A percentile compares a stretch with the other conserved stretches of the same genome.
These are phyloP conservation scores for Phytophthora brassicae DNA, from an alignment of 352 stramenopile species.

Conservation along the genomic window DNA sequence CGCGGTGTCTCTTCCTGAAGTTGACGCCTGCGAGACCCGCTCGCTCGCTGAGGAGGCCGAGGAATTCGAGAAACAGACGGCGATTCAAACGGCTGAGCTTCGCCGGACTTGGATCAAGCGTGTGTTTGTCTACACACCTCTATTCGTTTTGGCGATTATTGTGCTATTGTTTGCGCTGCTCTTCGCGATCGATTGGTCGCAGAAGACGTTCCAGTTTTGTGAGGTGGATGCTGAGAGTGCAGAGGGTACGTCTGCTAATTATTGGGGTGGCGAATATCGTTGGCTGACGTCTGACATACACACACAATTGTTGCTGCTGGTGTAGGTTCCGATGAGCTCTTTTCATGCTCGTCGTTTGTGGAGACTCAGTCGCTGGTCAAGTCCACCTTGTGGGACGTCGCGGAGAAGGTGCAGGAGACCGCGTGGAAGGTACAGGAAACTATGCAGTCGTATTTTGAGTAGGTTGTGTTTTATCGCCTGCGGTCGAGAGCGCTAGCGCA, in stretches of 20 bases:
- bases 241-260: conserved; percentile 37
- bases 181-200: conserved; percentile 50
- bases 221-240: conserved; percentile 31
- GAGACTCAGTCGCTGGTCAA: conserved; percentile 40
- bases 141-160: conserved; percentile 40
- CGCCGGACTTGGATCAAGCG: conserved; percentile 31
- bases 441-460: conserved; percentile 37
- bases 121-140: conserved; percentile 34
- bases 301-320: neutral
- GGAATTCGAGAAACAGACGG: conserved; percentile 34
- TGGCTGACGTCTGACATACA: neutral
- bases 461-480: conserved; percentile 14
- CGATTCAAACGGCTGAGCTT: conserved; percentile 23
- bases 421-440: conserved; percentile 25
- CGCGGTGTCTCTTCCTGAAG: conserved; percentile 43
- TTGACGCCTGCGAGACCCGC: conserved; percentile 45
- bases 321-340: conserved; percentile 34
- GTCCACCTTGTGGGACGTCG: conserved; percentile 34
- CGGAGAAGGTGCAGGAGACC: conserved; percentile 27
- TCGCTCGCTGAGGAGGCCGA: conserved; percentile 45
- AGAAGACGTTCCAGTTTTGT: conserved; percentile 55
- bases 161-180: conserved; percentile 49
- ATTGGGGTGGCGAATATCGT: neutral
- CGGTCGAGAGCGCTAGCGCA: conserved; percentile 17
- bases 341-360: conserved; percentile 47